Conservation (phyloP, 164 flowering plant genomes). For the Platanus orientalis region DNA sequence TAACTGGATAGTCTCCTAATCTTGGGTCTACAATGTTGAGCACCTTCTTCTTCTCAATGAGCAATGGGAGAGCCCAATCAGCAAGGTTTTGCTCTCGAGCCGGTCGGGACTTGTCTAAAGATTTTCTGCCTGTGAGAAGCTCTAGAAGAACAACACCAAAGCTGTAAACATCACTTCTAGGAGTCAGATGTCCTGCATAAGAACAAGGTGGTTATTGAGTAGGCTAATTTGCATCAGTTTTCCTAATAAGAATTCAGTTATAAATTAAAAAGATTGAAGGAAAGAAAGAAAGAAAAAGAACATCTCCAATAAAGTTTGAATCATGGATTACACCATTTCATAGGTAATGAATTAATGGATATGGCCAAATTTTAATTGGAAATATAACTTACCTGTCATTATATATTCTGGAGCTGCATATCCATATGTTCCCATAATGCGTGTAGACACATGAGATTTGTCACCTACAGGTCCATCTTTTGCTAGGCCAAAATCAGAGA, state of each 20-base stretch:
- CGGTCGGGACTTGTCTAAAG: background rate
- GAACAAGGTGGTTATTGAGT: too few relatives aligned
- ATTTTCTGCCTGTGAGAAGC: slow-evolving; percentile 2
- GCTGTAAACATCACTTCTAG: background rate
- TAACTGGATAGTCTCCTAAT: slow-evolving; percentile 55
- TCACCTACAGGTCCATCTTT: background rate
- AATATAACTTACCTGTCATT: background rate
- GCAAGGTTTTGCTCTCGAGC: background rate
- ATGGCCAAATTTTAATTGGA: background rate
- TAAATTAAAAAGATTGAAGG: too few relatives aligned
- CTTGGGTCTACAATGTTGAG: slow-evolving; percentile 55
- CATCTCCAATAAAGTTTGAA: too few relatives aligned
- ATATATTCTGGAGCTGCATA: background rate
- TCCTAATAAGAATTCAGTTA: too few relatives aligned
- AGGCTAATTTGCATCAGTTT: too few relatives aligned
- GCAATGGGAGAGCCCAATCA: slow-evolving; percentile 28
- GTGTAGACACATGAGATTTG: background rate
- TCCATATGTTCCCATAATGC: slow-evolving; percentile 1
- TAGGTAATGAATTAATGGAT: too few relatives aligned
- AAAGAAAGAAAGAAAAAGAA: too few relatives aligned
- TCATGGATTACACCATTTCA: too few relatives aligned
- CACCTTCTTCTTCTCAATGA: slow-evolving; percentile 56
- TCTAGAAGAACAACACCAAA: background rate
- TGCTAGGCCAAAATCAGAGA: background rate
- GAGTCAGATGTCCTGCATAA: background rate